Evolutionary conservation across 2,329 filamentous ascomycete species (phyloP).

Genomic region (Metarhizium sp.): DNA sequence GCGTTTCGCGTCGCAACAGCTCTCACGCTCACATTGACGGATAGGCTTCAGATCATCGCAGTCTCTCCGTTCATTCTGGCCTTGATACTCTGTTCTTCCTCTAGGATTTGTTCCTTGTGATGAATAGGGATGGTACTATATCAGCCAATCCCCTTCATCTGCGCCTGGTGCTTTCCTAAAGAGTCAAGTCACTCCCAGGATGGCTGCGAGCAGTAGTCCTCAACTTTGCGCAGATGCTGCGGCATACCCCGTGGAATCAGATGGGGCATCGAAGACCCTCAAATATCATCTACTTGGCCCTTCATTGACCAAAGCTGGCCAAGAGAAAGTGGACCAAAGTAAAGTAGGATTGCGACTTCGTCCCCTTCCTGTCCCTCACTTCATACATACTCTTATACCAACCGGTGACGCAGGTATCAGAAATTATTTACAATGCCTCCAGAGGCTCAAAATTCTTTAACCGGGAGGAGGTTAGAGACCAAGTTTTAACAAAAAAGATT

Average conservation of each 20-base stretch:
- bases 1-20: neutral
- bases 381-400: neutral
- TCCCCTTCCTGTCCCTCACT: neutral
- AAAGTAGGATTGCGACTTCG: constrained; percentile 43
- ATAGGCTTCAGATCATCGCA: neutral
- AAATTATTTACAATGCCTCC: constrained; percentile 93
- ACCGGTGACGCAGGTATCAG: constrained; percentile 55
- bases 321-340: constrained; percentile 84
- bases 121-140: neutral
- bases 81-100: neutral
- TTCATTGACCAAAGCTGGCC: constrained; percentile 86
- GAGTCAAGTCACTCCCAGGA: neutral
- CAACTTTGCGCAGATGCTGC: constrained; percentile 2
- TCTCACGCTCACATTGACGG: neutral
- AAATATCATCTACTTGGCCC: constrained; percentile 88
- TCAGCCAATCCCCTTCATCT: neutral
- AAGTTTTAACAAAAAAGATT: constrained; percentile 77
- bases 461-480: constrained; percentile 77
- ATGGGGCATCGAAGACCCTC: constrained; percentile 45
- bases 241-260: constrained; percentile 14
- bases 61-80: neutral
- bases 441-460: constrained; percentile 96
- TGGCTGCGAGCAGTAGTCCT: neutral
- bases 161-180: neutral
- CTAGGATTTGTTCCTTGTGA: neutral